Base-by-base conservation (phyloP, 768 basidiomycete genomes). In the Saitozyma sp. region DNA sequence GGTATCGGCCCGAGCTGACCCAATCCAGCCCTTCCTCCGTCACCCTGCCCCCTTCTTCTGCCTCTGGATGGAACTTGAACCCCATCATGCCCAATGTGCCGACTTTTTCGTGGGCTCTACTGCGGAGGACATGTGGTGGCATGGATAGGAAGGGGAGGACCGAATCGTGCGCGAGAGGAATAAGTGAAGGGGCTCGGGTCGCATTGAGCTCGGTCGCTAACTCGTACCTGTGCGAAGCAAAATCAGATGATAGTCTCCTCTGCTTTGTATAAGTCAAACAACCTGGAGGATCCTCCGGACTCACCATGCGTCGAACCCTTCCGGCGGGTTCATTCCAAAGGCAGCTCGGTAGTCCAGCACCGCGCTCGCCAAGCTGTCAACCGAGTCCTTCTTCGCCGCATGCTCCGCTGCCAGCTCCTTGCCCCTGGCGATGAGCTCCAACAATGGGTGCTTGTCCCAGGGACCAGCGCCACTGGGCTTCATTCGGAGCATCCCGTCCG, bases 261-360 rank as follows among this genome's bases (percentile, higher is more conserved):
- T 29, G 29, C 29, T 29, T 29, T 29, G 29, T 5, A 29, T 29
- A 2, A 5, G 29, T 5, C 2, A 29, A 29, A 29, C 29, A 29
- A 29, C 29, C 29, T 29, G 29, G 29, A 29, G 45, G 45, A 46
- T 46, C 11, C 2, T 13, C 13, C 11, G 3, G 45, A 54, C 63
- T 55, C 39, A 65, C 63, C 63, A 65, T 45, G 11, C 19, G n/a
- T 65, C 63, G 39, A 65, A 65, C 0, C 63, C 63, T 20, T 61
- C 58, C 0, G 63, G 63, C 4, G 63, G 63, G 39, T 54, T 42
- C 58, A 65, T 59, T 20, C 59, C 54, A 43, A 60, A 65, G 9
- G 53, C 48, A 20, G 40, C 42, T 16, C 20, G 29, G 43, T 65
- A 65, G 48, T 65, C 63, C 13, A 45, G 20, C 9, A 65, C 63